Evolutionary conservation across 192 early-diverging fungal species (phyloP), one percentile per base, ranked within the genome.

Genomic region (Backusella liffmaniae): DNA sequence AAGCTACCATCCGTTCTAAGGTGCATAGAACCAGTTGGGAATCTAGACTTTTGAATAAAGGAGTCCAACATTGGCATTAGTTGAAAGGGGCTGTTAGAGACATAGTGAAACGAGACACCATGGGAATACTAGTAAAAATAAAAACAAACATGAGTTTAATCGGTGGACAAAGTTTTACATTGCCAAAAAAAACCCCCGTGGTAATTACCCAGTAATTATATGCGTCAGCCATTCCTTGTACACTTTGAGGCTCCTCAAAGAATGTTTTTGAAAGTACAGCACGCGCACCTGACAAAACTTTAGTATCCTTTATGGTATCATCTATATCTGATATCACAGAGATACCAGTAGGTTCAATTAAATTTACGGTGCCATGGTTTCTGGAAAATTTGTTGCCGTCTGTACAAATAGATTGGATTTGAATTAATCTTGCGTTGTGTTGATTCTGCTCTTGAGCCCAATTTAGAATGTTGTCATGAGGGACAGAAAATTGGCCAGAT

Each of bases 231-330:
- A 84, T 62, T 77, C 83, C 82, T 83, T 86, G 35, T 73, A 90
- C 75, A 42, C 79, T 34, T 5, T 51, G 66, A 7, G 72, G 44
- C 21, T 92, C 88, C 4, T 88, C 81, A 49, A 94, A 88, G 65
- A 94, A 86, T 0, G 92, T 90, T 56, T 87, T 88, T 44, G 82
- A 77, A 32, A 93, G 73, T 13, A 91, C 88, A 12, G 89, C 87
- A 51, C 86, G 84, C 35, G 90, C 87, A n/a, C 94, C 94, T 18
- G 82, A 81, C 10, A 88, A 77, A 36, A 97, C 87, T 29, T 91
- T 86, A 0, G 95, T 94, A 10, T 93, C 86, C 77, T 96, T 96
- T 80, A 97, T 97, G 9, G 96, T 97, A 80, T 97, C 96, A 80
- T 97, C 96, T 71, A 97, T 92, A 73, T 93, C 92, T 2, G 92